phyloP scores from a whole-genome alignment of 352 stramenopile genomes.

The Phytophthora cryptogea region DNA sequence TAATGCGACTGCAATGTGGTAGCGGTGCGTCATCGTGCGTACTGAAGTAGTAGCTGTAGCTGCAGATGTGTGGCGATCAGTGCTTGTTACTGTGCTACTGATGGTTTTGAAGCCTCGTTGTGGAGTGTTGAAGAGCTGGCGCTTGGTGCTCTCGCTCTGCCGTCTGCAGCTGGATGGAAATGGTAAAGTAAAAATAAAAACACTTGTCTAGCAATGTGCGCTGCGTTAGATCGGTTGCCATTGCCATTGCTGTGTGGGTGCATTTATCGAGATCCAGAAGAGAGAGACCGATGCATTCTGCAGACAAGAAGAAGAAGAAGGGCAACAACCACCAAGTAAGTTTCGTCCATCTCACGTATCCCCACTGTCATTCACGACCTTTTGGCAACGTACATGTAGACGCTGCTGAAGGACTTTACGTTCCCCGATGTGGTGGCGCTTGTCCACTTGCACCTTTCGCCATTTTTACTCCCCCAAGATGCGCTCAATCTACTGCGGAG shows the following conservation, averaged over 20 bases:
- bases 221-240: too few relatives aligned
- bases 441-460: constrained; percentile 4
- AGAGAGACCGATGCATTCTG: too few relatives aligned
- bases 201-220: constrained; percentile 5
- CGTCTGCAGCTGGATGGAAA: constrained; percentile 8
- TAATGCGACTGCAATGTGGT: neutral
- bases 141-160: neutral
- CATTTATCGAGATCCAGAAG: too few relatives aligned
- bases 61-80: neutral
- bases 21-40: constrained; percentile 1
- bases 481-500: constrained; percentile 1
- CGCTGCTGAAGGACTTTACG: too few relatives aligned
- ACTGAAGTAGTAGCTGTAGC: neutral
- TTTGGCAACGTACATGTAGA: neutral
- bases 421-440: neutral
- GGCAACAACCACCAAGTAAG: too few relatives aligned
- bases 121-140: neutral
- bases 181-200: constrained; percentile 28
- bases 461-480: neutral
- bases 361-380: neutral
- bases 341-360: too few relatives aligned
- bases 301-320: too few relatives aligned
- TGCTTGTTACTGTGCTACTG: neutral
- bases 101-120: neutral
- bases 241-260: too few relatives aligned